Evolutionary conservation across 108 stramenopile species (phyloP), one percentile per base, ranked within the genome.

Genomic region (Nitzschia palea): DNA sequence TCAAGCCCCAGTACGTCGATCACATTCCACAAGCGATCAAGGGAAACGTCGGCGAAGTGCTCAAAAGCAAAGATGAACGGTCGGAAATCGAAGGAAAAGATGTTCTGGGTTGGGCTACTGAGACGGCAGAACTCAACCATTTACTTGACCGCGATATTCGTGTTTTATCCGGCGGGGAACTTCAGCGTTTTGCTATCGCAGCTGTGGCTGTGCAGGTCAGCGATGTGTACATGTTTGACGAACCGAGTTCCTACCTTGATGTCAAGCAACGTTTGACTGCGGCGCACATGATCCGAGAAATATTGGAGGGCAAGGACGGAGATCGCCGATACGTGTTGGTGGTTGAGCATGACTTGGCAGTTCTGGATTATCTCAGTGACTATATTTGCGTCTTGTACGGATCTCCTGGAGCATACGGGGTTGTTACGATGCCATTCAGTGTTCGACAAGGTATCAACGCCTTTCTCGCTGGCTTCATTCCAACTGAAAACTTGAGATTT

Each of bases 221-320:
- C 44, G 97, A 99, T 77, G 98, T 98, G 17, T 99, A 99, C 88
- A 98, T 99, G 97, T 98, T 98, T 80, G 99, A 99, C 75, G 99
- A 99, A 72, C 99, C 99, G 0, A 95, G 94, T 20, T 95, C 91
- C 5, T 99, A 98, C 82, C 82, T 99, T 35, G 99, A 99, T 81
- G 97, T 99, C 18, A 97, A 97, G 79, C 99, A 99, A 73, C 85
- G 99, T 57, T 71, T 99, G 43, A 96, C 94, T 50, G 99, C 98
- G 2, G 98, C 97, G 5, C 81, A 86, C 55, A 94, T 96, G 84
- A 99, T 99, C 72, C 94, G 99, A 17, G 70, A 88, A 65, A 77
- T 99, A 34, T 75, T 98, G 67, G 83, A 84, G 33, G 44, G 47
- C 59, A 85, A 87, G 33, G 59, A 78, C 70, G 90, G 87, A 0